Evolutionary conservation across 2,329 filamentous ascomycete species (phyloP).

Genomic region (Raffaelea arxii): DNA sequence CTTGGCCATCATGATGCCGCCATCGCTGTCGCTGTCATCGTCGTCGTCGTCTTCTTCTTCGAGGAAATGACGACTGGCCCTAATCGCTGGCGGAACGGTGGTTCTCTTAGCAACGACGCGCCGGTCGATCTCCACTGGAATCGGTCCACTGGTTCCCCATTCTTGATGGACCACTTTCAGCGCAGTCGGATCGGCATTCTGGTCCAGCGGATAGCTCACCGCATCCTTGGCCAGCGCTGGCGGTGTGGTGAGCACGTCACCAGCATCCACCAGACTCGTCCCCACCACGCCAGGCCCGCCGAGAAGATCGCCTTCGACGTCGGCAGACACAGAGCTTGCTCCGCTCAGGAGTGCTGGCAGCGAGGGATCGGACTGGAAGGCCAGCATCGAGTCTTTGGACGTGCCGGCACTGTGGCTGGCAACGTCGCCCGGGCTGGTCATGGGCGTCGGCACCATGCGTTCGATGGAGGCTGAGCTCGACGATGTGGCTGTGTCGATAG

Average conservation of each 20-base stretch:
- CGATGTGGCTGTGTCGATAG: conserved; percentile 35
- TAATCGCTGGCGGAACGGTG: too few species aligned
- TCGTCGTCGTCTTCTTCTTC: conserved; percentile 32
- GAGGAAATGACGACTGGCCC: too few species aligned
- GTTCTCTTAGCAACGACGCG: too few species aligned
- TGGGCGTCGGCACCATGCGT: conserved; percentile 32
- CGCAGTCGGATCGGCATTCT: conserved; percentile 22
- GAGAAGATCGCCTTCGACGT: conserved; percentile 51
- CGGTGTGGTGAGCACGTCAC: conserved; percentile 45
- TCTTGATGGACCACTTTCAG: conserved; percentile 17
- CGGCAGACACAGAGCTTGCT: conserved; percentile 54
- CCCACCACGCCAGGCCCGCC: conserved; percentile 36
- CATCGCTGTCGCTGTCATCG: conserved; percentile 45
- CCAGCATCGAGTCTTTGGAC: conserved; percentile 32
- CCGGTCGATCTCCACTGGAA: conserved; percentile 18
- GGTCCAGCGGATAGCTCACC: conserved; percentile 36
- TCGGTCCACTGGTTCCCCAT: conserved; percentile 13
- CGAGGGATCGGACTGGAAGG: conserved; percentile 54
- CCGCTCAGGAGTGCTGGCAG: conserved; percentile 54
- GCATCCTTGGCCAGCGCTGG: conserved; percentile 40
- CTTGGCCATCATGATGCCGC: conserved; percentile 43
- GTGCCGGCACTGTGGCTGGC: conserved; percentile 21
- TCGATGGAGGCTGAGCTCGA: conserved; percentile 43
- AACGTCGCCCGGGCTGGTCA: conserved; percentile 46
- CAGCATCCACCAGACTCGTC: conserved; percentile 37